A percentile compares a stretch with the other conserved stretches of the same genome.
These are phyloP conservation scores for Eustoma russellianum DNA, from an alignment of 257 asterid genomes.

Conservation along the genomic window DNA sequence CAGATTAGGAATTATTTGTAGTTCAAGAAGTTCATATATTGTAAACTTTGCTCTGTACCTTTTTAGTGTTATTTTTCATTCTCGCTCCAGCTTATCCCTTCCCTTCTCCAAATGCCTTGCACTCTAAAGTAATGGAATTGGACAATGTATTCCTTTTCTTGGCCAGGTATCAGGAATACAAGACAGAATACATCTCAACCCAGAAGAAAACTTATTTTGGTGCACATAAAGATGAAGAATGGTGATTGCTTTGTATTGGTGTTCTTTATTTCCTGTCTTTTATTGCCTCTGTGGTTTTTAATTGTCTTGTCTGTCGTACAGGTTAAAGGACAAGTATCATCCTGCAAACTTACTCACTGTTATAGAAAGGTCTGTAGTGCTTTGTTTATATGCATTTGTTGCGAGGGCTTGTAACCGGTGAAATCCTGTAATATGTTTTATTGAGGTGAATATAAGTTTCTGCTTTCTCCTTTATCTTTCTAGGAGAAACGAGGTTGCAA, in stretches of 20 bases:
- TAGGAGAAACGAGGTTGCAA: slow-evolving; percentile 85
- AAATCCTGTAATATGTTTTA: not conserved
- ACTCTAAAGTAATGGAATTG: slow-evolving; percentile 9
- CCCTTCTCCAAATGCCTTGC: not conserved
- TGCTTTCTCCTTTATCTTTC: slow-evolving; percentile 6
- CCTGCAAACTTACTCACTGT: slow-evolving; percentile 81
- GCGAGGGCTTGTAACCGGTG: not conserved
- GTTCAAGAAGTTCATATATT: slow-evolving; percentile 8
- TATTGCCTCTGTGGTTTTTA: slow-evolving; percentile 4
- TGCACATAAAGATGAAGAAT: slow-evolving; percentile 89
- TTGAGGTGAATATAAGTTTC: not conserved
- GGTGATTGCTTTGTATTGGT: slow-evolving; percentile 31
- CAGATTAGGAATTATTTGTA: slow-evolving; percentile 13
- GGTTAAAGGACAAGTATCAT: slow-evolving; percentile 97
- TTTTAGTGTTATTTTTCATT: not conserved
- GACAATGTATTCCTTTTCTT: not conserved
- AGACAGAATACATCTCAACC: slow-evolving; percentile 72
- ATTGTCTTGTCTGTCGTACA: slow-evolving; percentile 22
- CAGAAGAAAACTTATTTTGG: slow-evolving; percentile 75
- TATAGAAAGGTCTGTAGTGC: slow-evolving; percentile 57
- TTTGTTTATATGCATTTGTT: slow-evolving; percentile 2
- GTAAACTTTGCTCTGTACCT: not conserved
- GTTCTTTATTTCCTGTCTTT: not conserved
- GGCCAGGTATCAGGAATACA: slow-evolving; percentile 87
- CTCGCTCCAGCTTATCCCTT: not conserved